Conservation (phyloP, 1,284 basidiomycete genomes). For the Trametes pubescens region DNA sequence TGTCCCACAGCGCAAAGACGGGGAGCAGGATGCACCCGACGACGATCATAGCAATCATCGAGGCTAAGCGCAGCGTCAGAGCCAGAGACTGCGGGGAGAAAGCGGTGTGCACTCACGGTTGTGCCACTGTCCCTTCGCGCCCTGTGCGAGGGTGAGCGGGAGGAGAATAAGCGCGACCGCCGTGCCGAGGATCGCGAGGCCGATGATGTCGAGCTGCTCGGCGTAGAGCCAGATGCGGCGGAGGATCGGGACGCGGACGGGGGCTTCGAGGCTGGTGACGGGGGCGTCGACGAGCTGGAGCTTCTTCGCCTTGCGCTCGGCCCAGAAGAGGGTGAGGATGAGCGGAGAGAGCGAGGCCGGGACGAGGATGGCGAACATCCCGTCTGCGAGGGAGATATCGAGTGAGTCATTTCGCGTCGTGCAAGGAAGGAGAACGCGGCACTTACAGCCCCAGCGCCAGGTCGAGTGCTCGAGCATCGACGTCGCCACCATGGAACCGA, state of each 20-base stretch:
- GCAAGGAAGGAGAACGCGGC: neutral
- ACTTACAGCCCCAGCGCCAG: conserved; percentile 81
- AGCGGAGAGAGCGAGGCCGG: conserved; percentile 63
- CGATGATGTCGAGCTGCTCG: conserved; percentile 67
- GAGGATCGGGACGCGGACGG: conserved; percentile 10
- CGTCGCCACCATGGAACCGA: conserved; percentile 75
- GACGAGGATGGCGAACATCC: conserved; percentile 73
- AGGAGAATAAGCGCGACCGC: conserved; percentile 64
- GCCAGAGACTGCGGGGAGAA: too few species aligned
- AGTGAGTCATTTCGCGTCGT: neutral
- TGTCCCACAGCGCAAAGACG: conserved; percentile 58
- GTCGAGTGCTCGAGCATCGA: conserved; percentile 60
- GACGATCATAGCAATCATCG: conserved; percentile 64
- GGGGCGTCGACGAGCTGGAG: conserved; percentile 49
- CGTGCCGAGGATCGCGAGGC: conserved; percentile 63
- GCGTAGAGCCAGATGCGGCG: conserved; percentile 44
- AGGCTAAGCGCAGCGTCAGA: conserved; percentile 45
- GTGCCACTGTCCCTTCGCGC: conserved; percentile 47
- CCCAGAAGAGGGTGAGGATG: conserved; percentile 76
- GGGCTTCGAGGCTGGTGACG: conserved; percentile 8
- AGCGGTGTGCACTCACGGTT: conserved; percentile 37
- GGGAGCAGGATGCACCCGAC: conserved; percentile 56
- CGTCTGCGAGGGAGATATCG: conserved; percentile 50
- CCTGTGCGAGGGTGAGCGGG: conserved; percentile 60
- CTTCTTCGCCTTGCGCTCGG: conserved; percentile 68